Base-by-base conservation (phyloP, 2,329 filamentous ascomycete genomes). In the Colletotrichum sp. region DNA sequence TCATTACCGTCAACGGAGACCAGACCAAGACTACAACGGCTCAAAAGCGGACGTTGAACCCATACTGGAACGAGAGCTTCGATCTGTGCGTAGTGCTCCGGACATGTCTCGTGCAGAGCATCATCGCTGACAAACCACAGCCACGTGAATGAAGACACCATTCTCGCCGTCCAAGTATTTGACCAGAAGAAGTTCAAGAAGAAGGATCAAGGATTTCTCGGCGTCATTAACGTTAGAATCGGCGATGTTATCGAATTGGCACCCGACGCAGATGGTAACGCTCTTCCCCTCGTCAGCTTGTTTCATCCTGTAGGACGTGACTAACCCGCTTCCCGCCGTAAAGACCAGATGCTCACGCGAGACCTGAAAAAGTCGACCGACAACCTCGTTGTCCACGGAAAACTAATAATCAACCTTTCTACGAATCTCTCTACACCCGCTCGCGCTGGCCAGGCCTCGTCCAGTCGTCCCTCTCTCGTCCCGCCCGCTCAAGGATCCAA, bases 121-220 rank as follows among this genome's bases (percentile, higher is more conserved):
- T 30, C 26, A 39, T 39, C 21, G 48, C 72, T 70, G 30, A 76
- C 73, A 67, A 60, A 72, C 72, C 9, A 74, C 83, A 99, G 97
- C 89, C 92, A 92, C 84, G 96, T 95, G 76, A 97, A 94, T 77
- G 97, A 99, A 84, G 96, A 98, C 82, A 98, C 96, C 85, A 98
- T 99, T 82, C 90, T 99, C 64, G 97, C 97, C 9, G 96, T 99
- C 63, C 97, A 99, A 84, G 98, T 99, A 71, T 99, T 99, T 84
- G 97, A 99, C 86, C 97, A 99, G 87, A 98, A 98, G 89, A 99
- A 99, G 88, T 99, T 99, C 89, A 99, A 99, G 90, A 99, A 99
- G 92, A 99, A 99, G 95, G 97, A 99, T 81, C 97, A 99, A 85
- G 97, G 97, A 10, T 99, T 99, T 83, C 90, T 99, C 8, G 97